Evolutionary conservation across 2,329 filamentous ascomycete genomes (phyloP), one percentile per base, ranked within the genome.

Genomic region (Beauveria rudraprayagi): DNA sequence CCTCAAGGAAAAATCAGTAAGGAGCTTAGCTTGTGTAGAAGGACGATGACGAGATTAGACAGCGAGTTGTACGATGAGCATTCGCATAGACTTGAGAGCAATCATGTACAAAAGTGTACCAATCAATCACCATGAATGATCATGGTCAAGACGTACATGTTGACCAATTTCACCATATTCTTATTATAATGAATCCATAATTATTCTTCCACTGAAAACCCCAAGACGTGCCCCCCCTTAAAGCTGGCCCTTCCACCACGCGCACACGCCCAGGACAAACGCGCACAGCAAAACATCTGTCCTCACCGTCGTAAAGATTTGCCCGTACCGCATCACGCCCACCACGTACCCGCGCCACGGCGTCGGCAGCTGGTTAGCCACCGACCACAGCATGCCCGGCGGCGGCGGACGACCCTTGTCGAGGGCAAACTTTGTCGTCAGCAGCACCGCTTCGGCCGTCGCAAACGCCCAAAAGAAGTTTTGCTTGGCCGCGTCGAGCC

Each of bases 391-490:
- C 61, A 89, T 80, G 3, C 88, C 88, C 28, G 77, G 74, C 3
- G 82, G 83, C 63, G 83, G 82, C 51, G 81, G 70, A 44, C 76
- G 72, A 26, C 81, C 81, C 66, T 83, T 84, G 67, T 91, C 88
- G 56, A 91, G 69, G 66, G 91, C 85, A 70, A 88, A 90, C 26
- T 89, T 79, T 34, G 83, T 86, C 1, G 85, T 88, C 65, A 93
- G 83, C 64, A 93, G 77, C 58, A 90, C 71, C 11, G 90, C 80
- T 75, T 94, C 89, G 37, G 84, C 86, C 0, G 89, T 91, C 6
- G 89, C 87, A 70, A 93, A 94, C n/a, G 89, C 81, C 77, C 86
- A 91, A 73, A 93, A 92, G 73, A 92, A 87, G 24, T 74, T 56
- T 52, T 64, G 67, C 65, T 70, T 72, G 48, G 69, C 71, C 54